A percentile compares a stretch with the other conserved stretches of the same genome.
Conservation (phyloP, 768 basidiomycete genomes). For the Termitomyces sp. region DNA sequence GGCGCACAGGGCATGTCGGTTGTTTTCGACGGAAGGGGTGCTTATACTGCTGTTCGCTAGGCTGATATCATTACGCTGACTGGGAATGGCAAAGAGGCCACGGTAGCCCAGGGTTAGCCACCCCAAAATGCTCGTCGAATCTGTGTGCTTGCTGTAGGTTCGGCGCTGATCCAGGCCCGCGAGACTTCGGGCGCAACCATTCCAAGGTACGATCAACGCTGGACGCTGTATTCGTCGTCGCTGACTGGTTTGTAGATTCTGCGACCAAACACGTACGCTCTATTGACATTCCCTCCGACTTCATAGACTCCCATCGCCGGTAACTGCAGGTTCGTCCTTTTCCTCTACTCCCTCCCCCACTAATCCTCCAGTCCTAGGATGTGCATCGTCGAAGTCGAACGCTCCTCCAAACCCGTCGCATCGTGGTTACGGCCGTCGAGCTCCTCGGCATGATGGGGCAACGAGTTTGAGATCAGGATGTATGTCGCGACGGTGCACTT, state of each 20-base stretch:
- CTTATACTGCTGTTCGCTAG: too few species aligned
- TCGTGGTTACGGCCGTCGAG: constrained; percentile 97
- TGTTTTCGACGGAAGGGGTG: not conserved
- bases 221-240: not conserved
- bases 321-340: constrained; percentile 77
- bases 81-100: constrained; percentile 96
- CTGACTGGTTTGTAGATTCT: constrained; percentile 49
- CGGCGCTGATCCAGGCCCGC: constrained; percentile 95
- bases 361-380: constrained; percentile 60
- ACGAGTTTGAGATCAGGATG: constrained; percentile 97
- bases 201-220: constrained; percentile 54
- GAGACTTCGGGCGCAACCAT: constrained; percentile 83
- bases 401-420: constrained; percentile 92
- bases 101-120: constrained; percentile 82
- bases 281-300: constrained; percentile 2
- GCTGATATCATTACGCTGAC: constrained; percentile 91
- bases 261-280: constrained; percentile 77
- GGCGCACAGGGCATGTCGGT: constrained; percentile 19
- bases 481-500: constrained; percentile 97
- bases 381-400: constrained; percentile 97
- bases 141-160: constrained; percentile 48
- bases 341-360: not conserved
- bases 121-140: too few species aligned
- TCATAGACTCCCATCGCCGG: constrained; percentile 93
- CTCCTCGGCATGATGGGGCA: constrained; percentile 96